phyloP scores from a whole-genome alignment of 768 basidiomycete genomes.

The Pleurotus tuber-regium region DNA sequence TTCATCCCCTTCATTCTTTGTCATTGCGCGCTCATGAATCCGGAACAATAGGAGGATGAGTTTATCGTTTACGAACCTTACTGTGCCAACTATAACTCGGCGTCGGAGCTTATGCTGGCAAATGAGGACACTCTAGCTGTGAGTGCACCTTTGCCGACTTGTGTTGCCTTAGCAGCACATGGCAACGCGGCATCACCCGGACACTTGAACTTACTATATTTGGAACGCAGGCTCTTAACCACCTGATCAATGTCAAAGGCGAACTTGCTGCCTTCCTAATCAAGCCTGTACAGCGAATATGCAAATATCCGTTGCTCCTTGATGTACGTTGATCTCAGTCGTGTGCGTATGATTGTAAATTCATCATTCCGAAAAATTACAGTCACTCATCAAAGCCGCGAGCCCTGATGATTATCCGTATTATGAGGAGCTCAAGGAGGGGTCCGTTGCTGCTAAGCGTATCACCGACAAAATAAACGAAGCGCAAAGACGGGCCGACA shows the following conservation, averaged over 20 bases:
- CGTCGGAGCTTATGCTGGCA: conserved; percentile 78
- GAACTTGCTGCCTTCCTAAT: conserved; percentile 96
- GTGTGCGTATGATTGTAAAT: conserved; percentile 6
- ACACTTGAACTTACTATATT: conserved; percentile 35
- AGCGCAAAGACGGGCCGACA: conserved; percentile 88
- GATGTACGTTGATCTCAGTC: conserved; percentile 57
- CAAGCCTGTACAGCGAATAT: conserved; percentile 97
- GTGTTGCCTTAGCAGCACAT: conserved; percentile 34
- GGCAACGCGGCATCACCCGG: conserved; percentile 20
- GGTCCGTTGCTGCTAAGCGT: conserved; percentile 84
- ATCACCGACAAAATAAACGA: conserved; percentile 97
- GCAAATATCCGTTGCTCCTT: conserved; percentile 96
- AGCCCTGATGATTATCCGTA: conserved; percentile 61
- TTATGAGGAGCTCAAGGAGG: conserved; percentile 79
- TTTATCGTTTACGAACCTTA: conserved; percentile 97
- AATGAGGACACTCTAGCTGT: conserved; percentile 87
- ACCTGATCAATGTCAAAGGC: conserved; percentile 85
- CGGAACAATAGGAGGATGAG: conserved; percentile 84
- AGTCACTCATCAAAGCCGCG: conserved; percentile 78
- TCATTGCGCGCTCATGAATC: conserved; percentile 18
- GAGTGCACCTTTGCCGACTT: conserved; percentile 31
- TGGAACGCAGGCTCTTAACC: conserved; percentile 64
- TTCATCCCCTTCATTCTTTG: conserved; percentile 28
- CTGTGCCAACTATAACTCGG: conserved; percentile 91
- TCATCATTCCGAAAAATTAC: conserved; percentile 14